Conservation (phyloP, 202 grass and related monocot genomes). For the Panicum virgatum region DNA sequence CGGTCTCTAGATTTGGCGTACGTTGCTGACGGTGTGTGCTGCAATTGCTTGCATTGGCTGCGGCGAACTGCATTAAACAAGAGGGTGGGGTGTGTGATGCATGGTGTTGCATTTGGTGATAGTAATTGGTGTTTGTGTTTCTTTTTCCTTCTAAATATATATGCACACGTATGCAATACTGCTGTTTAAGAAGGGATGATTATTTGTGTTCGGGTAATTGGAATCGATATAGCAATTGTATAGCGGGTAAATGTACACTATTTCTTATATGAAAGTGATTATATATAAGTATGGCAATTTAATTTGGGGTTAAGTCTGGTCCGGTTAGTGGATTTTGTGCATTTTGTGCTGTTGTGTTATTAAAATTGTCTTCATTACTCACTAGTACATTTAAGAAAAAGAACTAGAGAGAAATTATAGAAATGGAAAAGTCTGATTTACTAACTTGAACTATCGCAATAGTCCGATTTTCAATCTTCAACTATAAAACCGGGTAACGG, state of each 20-base stretch:
- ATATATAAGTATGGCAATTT: constrained; percentile 9
- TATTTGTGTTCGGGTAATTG: constrained; percentile 5
- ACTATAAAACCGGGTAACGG: no score
- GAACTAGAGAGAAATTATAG: no score
- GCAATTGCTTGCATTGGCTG: neutral
- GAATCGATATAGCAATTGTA: neutral
- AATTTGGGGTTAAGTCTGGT: neutral
- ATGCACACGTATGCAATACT: neutral
- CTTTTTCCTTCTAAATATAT: neutral
- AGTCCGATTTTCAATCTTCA: no score
- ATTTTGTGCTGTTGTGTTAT: neutral
- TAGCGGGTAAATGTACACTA: neutral
- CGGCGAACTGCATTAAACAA: neutral
- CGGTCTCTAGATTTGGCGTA: neutral
- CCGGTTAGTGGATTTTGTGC: no score
- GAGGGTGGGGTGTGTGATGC: neutral
- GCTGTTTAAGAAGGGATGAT: neutral
- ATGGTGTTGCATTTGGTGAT: neutral
- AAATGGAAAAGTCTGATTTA: no score
- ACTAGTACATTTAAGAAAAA: no score
- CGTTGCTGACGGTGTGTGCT: neutral
- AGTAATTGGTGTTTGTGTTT: neutral
- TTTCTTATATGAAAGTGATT: neutral
- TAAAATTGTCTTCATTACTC: no score
- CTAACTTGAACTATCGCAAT: no score